Percentiles rank a stretch among this genome's conserved stretches.
phyloP scores from a whole-genome alignment of 2,329 filamentous ascomycete species.

The Scedosporium minutisporum region DNA sequence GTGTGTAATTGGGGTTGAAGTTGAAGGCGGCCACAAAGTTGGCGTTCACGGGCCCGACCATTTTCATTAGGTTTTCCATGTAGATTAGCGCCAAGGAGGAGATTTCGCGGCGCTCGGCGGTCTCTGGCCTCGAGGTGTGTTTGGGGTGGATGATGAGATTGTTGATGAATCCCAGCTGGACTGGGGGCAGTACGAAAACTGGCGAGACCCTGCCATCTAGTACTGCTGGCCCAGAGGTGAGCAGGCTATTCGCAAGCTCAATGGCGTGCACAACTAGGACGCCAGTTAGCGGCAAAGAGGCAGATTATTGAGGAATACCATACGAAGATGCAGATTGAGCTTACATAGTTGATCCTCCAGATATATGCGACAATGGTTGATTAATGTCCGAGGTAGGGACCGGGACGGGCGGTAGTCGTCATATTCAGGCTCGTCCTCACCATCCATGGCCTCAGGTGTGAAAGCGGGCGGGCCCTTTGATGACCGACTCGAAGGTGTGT shows the following conservation, averaged over 20 bases:
- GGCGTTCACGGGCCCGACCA: constrained; percentile 62
- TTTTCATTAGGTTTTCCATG: constrained; percentile 54
- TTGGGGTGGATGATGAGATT: constrained; percentile 76
- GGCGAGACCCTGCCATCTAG: constrained; percentile 23
- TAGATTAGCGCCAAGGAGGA: constrained; percentile 60
- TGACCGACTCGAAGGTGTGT: background rate
- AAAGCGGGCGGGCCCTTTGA: background rate
- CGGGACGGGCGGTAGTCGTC: background rate
- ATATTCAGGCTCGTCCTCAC: background rate
- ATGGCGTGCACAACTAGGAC: constrained; percentile 45
- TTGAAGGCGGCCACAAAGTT: constrained; percentile 61
- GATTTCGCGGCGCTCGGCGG: constrained; percentile 50
- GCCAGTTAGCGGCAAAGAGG: background rate
- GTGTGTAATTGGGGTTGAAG: constrained; percentile 37
- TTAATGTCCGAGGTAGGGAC: background rate
- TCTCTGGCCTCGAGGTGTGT: constrained; percentile 63
- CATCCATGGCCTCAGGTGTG: background rate
- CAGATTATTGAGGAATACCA: background rate
- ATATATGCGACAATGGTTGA: constrained; percentile 7
- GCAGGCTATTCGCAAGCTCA: constrained; percentile 52
- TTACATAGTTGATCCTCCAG: constrained; percentile 16
- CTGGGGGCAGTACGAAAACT: constrained; percentile 57
- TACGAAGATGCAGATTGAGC: constrained; percentile 4
- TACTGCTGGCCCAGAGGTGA: constrained; percentile 25
- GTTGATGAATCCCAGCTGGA: constrained; percentile 66